A percentile compares a stretch with the other conserved stretches of the same genome.
phyloP scores from a whole-genome alignment of 1,139 yeast genomes.

The Entelexis sorbosivorans region DNA sequence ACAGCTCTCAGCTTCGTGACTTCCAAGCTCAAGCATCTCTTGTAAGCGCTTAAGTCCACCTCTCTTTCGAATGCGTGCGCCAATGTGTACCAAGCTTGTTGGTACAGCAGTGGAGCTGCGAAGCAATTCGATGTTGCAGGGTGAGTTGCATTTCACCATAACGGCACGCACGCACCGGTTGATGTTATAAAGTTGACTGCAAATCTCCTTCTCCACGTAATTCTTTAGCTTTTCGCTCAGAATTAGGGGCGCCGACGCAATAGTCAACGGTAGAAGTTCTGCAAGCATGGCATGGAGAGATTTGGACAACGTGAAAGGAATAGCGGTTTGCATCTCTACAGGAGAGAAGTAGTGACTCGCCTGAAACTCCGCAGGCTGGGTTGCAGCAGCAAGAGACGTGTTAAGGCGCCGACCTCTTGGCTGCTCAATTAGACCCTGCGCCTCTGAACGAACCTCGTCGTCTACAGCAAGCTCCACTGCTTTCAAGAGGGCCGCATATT shows the following conservation, averaged over 20 bases:
- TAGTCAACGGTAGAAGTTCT: not conserved
- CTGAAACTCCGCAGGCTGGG: not conserved
- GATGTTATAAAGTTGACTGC: not conserved
- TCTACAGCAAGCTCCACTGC: not conserved
- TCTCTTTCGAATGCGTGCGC: not conserved
- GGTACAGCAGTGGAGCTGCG: not conserved
- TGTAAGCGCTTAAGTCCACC: not conserved
- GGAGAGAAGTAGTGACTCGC: not conserved
- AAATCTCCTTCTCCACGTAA: not conserved
- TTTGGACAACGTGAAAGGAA: not conserved
- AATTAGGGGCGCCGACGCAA: constrained; percentile 1
- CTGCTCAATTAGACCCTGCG: not conserved
- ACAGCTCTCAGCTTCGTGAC: not conserved
- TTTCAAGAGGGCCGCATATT: constrained; percentile 1
- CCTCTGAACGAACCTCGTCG: not conserved
- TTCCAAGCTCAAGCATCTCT: not conserved
- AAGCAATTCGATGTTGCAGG: constrained; percentile 4
- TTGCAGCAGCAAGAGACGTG: not conserved
- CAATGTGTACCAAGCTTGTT: not conserved
- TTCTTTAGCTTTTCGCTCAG: not conserved
- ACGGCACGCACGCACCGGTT: not conserved
- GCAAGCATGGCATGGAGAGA: not conserved
- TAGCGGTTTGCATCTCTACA: not conserved
- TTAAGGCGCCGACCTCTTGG: constrained; percentile 2
- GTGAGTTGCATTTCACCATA: constrained; percentile 4